Conservation (phyloP, 768 basidiomycete species). For the Arthromyces matolae region DNA sequence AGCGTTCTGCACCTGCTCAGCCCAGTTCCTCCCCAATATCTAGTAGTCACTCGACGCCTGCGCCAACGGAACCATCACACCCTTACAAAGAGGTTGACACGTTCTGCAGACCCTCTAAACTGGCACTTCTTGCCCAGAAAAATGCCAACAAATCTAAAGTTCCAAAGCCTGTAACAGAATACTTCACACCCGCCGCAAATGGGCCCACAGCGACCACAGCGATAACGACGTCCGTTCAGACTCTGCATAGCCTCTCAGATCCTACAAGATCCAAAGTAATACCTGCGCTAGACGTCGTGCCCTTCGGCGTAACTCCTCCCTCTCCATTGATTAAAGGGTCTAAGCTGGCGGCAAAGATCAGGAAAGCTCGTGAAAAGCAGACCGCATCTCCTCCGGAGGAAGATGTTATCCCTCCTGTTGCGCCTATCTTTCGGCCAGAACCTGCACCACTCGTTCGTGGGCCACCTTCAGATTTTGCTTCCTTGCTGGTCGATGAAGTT, state of each 20-base stretch:
- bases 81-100: conserved; percentile 27
- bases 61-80: conserved; percentile 10
- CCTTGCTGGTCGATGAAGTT: conserved; percentile 59
- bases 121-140: conserved; percentile 70
- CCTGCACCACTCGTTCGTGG: conserved; percentile 56
- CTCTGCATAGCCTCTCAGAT: conserved; percentile 59
- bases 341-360: conserved; percentile 75
- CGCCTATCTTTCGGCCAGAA: conserved; percentile 58
- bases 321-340: conserved; percentile 47
- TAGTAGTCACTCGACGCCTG: too few relatives aligned
- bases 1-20: background rate
- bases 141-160: conserved; percentile 40
- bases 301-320: conserved; percentile 29
- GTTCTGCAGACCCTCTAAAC: conserved; percentile 54
- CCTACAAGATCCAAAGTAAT: conserved; percentile 40
- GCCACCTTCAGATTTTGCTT: conserved; percentile 75
- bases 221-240: conserved; percentile 79
- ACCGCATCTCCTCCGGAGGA: conserved; percentile 34
- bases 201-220: conserved; percentile 80
- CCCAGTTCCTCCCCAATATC: background rate
- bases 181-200: conserved; percentile 76
- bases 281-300: conserved; percentile 41
- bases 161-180: conserved; percentile 56
- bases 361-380: conserved; percentile 49
- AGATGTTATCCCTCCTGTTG: conserved; percentile 33